phyloP scores from a whole-genome alignment of 108 stramenopile genomes.

The Aurantiochytrium sp. region DNA sequence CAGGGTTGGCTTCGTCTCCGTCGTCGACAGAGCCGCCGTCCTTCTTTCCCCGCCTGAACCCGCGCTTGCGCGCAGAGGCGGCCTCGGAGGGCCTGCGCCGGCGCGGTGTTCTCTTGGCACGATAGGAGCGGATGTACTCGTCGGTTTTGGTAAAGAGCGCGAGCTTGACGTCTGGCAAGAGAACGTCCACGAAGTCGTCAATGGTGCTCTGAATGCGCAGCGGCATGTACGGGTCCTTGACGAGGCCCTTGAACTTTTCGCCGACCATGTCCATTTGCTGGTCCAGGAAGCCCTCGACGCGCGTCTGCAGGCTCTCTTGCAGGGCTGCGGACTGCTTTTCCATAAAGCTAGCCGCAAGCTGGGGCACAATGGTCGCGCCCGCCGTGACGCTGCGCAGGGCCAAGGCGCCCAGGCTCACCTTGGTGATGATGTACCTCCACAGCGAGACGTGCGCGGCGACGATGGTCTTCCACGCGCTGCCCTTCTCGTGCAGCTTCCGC shows the following conservation, averaged over 20 bases:
- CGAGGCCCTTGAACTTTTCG: background rate
- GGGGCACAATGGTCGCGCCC: background rate
- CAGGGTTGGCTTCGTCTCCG: background rate
- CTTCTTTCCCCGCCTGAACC: too few species aligned
- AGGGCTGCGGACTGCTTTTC: constrained; percentile 6
- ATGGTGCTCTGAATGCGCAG: background rate
- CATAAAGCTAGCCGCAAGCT: background rate
- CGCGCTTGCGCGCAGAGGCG: too few species aligned
- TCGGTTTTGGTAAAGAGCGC: constrained; percentile 19
- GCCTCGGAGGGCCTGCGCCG: background rate
- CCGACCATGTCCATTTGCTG: background rate
- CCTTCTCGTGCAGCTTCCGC: background rate
- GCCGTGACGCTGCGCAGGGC: background rate
- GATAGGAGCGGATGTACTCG: background rate
- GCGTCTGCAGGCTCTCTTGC: background rate
- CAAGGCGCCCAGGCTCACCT: background rate
- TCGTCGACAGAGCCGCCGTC: too few species aligned
- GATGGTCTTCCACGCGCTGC: background rate
- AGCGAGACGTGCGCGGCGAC: background rate
- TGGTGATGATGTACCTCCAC: constrained; percentile 7
- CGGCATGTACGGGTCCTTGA: constrained; percentile 26
- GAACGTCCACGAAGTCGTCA: constrained; percentile 5
- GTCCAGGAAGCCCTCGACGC: background rate
- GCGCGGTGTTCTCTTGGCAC: background rate
- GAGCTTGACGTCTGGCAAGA: constrained; percentile 2